A percentile compares a stretch with the other conserved stretches of the same genome.
Evolutionary conservation across 2,329 filamentous ascomycete genomes (phyloP).

Genomic region (Zopfia rhizophila): DNA sequence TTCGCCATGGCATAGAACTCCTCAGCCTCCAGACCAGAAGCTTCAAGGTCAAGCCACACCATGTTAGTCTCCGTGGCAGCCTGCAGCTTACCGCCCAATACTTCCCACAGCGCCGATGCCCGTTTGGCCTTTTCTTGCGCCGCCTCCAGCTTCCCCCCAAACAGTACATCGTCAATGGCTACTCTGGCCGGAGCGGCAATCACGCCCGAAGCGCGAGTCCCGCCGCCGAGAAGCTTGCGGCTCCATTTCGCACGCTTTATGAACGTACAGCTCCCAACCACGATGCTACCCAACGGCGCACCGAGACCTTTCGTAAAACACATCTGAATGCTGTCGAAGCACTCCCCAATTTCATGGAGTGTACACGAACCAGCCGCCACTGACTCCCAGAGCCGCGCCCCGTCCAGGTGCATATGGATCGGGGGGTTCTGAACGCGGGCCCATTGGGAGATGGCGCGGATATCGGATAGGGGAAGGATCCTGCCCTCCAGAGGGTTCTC

Average conservation of each 20-base stretch:
- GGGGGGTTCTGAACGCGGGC: constrained; percentile 26
- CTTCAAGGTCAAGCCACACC: constrained; percentile 15
- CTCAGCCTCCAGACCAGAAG: constrained; percentile 3
- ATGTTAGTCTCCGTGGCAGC: constrained; percentile 14
- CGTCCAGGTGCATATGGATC: constrained; percentile 46
- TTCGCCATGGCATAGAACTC: not conserved
- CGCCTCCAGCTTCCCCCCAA: constrained; percentile 10
- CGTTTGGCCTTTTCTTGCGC: constrained; percentile 13
- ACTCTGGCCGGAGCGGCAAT: constrained; percentile 18
- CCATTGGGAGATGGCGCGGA: constrained; percentile 40
- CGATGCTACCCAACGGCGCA: constrained; percentile 62
- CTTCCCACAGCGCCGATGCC: constrained; percentile 6
- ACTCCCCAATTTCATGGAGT: constrained; percentile 43
- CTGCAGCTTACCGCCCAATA: constrained; percentile 13
- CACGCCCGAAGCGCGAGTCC: constrained; percentile 13
- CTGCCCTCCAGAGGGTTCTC: constrained; percentile 42
- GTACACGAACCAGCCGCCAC: constrained; percentile 37
- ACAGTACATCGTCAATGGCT: constrained; percentile 14
- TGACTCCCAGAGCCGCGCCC: constrained; percentile 44
- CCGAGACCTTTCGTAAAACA: constrained; percentile 66
- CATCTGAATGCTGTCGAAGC: constrained; percentile 61
- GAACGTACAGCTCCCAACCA: constrained; percentile 52
- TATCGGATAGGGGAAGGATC: constrained; percentile 40
- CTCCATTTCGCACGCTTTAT: constrained; percentile 55
- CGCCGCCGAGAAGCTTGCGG: constrained; percentile 15